Evolutionary conservation across 257 asterid genomes (phyloP), one percentile per base, ranked within the genome.

Genomic region (Petrea volubilis): DNA sequence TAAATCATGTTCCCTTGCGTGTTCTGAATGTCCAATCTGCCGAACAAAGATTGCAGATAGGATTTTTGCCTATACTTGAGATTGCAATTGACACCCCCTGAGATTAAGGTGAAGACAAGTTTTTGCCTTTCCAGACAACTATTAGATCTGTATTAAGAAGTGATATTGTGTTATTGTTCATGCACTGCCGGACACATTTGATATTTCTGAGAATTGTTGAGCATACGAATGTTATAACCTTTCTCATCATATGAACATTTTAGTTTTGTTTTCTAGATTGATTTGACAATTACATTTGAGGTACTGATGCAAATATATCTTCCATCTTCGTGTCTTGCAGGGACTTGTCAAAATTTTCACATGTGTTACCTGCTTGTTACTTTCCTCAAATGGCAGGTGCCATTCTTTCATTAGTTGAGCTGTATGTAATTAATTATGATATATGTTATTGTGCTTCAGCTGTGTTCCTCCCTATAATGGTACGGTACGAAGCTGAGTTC

Each of bases 1-100:
- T 82, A 92, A 91, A 80, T 82, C 97, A 62, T 91, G 99, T 73
- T 94, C 97, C 49, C 95, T 91, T 58, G 99, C 97, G 47, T 94
- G 99, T 72, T 78, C 96, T 1, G 97, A 91, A 80, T 89, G 97
- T 75, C 96, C 96, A 29, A 86, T 91, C 61, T 89, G 97, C 76
- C 84, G 96, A 74, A 80, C 95, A 70, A 82, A 74, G 60, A 91
- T 91, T 33, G 74, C 81, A 28, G 97, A 91, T 78, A 84, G 97
- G 77, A 91, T 91, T 83, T 89, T 89, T 66, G 95, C 95, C 70
- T 91, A 84, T 53, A 83, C 92, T 72, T 93, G 80, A 86, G 43
- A 69, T 41, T 66, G 67, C 67, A 65, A 25, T 60, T 71, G 33
- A 46, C 70, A 59, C 29, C 71, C 74, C 65, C 51, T 36, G 52